Evolutionary conservation across 352 stramenopile species (phyloP), one percentile per base, ranked within the genome.

Genomic region (Pythium rishiriense): DNA sequence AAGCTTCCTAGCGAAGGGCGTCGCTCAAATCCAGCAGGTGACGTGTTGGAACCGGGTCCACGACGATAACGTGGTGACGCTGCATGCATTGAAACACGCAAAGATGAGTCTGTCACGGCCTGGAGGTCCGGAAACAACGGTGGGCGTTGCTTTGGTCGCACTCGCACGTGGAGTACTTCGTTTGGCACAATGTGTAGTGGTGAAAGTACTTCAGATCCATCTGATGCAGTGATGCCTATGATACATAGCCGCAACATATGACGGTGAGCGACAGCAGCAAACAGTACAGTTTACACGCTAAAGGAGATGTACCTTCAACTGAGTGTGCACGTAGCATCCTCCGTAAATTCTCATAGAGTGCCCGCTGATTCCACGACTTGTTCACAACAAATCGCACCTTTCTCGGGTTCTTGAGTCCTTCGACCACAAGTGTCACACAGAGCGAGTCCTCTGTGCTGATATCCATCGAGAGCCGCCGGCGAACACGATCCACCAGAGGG

Each of bases 301-400:
- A 9, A 26, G 14, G 3, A 14, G 4, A 63, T 67, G 53, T 76
- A 84, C 77, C 71, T 74, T 90, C 79, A 17, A 90, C 62, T 12
- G 68, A 67, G n/a, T 92, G 80, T 2, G 89, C 81, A 21, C 82
- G 83, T 4, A 93, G 70, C 80, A 88, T 93, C 29, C 79, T 74
- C n/a, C 78, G 68, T 24, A 91, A 79, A 26, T 81, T 87, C 31
- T 91, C 85, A 58, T 73, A 72, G 41, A 91, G 58, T 7, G 56
- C 64, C 41, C 81, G 85, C 37, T 75, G 67, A 11, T 62, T 87
- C 79, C 79, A 91, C 48, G 74, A 72, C 58, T 84, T 87, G 64
- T 91, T 87, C n/a, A 85, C 73, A 8, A 91, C 83, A 26, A 94
- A 91, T 3, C 85, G 83, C 22, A 91, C 74, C 63, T 83, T 90